Evolutionary conservation across 495 filamentous ascomycete genomes (phyloP).

Genomic region (Daldinia decipiens): DNA sequence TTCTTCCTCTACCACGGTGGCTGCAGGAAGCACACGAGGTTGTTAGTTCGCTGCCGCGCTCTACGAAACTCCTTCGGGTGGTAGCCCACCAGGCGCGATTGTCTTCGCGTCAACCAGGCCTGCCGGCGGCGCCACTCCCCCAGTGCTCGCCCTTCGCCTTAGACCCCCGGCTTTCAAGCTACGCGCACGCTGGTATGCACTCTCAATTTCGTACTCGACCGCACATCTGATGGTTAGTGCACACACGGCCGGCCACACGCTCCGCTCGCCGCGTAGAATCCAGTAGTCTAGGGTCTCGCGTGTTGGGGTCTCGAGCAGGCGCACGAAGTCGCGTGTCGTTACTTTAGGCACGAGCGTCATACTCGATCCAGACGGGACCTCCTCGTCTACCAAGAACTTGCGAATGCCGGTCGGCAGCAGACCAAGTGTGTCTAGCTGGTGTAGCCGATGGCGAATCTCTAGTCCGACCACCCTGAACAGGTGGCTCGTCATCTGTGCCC

Average conservation of each 20-base stretch:
- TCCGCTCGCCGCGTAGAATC: conserved; percentile 84
- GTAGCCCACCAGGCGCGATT: neutral
- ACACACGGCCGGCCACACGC: conserved; percentile 91
- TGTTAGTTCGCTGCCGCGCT: neutral
- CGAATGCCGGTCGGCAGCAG: conserved; percentile 74
- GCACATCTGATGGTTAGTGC: conserved; percentile 85
- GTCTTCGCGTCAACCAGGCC: neutral
- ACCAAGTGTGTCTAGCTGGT: conserved; percentile 81
- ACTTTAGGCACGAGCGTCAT: conserved; percentile 87
- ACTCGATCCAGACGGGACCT: conserved; percentile 76
- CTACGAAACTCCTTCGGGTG: conserved; percentile 8
- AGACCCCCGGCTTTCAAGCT: conserved; percentile 63
- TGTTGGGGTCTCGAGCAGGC: conserved; percentile 83
- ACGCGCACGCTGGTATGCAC: conserved; percentile 81
- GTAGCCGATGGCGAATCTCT: conserved; percentile 83
- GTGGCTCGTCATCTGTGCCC: conserved; percentile 67
- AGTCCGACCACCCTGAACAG: conserved; percentile 73
- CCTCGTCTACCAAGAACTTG: conserved; percentile 87
- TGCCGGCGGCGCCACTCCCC: conserved; percentile 6
- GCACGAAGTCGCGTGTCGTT: conserved; percentile 72
- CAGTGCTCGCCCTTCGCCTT: conserved; percentile 52
- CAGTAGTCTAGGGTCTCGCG: conserved; percentile 80
- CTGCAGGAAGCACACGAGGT: neutral
- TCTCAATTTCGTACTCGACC: conserved; percentile 86
- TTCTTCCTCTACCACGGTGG: neutral